Percentiles rank a stretch among this genome's conserved stretches.
These are phyloP conservation scores for Xylogone sp. DNA, from an alignment of 2,329 filamentous ascomycete species.

Conservation along the genomic window DNA sequence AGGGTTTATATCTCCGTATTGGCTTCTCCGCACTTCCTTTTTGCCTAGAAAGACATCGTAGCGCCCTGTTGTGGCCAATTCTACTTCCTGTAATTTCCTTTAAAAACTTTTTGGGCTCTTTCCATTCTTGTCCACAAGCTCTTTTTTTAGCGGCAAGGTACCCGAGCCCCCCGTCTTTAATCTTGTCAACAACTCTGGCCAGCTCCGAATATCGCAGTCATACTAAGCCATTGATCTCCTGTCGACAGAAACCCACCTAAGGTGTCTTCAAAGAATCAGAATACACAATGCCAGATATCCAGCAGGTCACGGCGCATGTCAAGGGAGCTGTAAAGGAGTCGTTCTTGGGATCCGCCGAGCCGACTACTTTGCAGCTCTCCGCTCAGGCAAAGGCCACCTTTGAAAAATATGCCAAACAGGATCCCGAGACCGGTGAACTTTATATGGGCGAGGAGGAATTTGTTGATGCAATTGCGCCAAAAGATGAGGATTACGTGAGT, in stretches of 20 bases:
- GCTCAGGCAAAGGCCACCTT: slow-evolving; percentile 75
- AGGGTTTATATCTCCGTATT: background rate
- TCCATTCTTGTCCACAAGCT: background rate
- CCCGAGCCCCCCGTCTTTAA: background rate
- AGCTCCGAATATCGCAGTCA: background rate
- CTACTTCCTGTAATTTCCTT: background rate
- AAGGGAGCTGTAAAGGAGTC: slow-evolving; percentile 73
- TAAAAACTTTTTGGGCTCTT: background rate
- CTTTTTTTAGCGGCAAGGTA: background rate
- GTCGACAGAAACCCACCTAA: background rate
- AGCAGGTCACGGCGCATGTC: slow-evolving; percentile 25
- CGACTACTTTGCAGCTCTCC: slow-evolving; percentile 55
- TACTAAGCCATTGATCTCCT: background rate
- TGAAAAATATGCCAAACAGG: slow-evolving; percentile 69
- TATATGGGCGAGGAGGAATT: slow-evolving; percentile 86
- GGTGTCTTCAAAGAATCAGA: background rate
- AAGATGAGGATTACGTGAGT: slow-evolving; percentile 86
- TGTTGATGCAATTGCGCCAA: slow-evolving; percentile 82
- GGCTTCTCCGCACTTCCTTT: background rate
- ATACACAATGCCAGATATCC: slow-evolving; percentile 23
- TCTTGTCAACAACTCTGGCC: background rate
- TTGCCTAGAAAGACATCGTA: background rate
- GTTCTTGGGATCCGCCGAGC: slow-evolving; percentile 60
- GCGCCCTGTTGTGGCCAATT: background rate
- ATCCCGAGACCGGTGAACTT: slow-evolving; percentile 70